Percentiles rank a stretch among this genome's conserved stretches.
phyloP scores from a whole-genome alignment of 371 early-diverging fungal genomes.

The Actinomortierella wolfii region DNA sequence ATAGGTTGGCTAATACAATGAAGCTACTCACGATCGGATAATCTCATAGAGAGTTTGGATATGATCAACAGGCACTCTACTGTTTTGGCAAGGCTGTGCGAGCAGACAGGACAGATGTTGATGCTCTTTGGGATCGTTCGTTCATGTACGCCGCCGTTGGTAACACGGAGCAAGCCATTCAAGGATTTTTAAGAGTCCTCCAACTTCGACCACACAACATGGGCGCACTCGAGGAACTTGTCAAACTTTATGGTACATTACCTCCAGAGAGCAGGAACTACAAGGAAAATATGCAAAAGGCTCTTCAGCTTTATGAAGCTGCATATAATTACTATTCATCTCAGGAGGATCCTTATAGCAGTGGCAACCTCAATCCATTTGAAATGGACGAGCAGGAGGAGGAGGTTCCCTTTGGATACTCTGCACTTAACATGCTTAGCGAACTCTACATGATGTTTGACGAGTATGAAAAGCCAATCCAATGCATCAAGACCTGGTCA shows the following conservation, averaged over 20 bases:
- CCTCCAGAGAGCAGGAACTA: slow-evolving; percentile 24
- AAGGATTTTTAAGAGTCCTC: slow-evolving; percentile 28
- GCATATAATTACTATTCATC: slow-evolving; percentile 48
- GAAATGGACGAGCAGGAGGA: slow-evolving; percentile 47
- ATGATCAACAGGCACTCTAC: slow-evolving; percentile 80
- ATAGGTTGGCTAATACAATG: too few species aligned
- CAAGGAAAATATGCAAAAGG: slow-evolving; percentile 41
- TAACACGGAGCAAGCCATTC: slow-evolving; percentile 56
- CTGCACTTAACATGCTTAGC: slow-evolving; percentile 83
- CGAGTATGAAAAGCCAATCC: slow-evolving; percentile 73
- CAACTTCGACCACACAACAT: slow-evolving; percentile 36
- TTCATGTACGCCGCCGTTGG: slow-evolving; percentile 57
- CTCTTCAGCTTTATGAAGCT: slow-evolving; percentile 53
- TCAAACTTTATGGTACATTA: slow-evolving; percentile 20
- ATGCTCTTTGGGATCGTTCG: slow-evolving; percentile 74
- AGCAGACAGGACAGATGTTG: slow-evolving; percentile 68
- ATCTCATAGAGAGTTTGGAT: slow-evolving; percentile 61
- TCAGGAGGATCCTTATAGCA: slow-evolving; percentile 24
- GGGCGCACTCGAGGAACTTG: slow-evolving; percentile 42
- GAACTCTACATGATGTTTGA: slow-evolving; percentile 80
- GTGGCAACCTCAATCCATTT: slow-evolving; percentile 23
- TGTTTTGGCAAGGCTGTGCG: slow-evolving; percentile 72
- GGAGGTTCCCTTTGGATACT: slow-evolving; percentile 65
- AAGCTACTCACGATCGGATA: too few species aligned
- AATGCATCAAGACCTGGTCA: slow-evolving; percentile 72